A percentile compares a stretch with the other conserved stretches of the same genome.
Conservation (phyloP, 768 basidiomycete species). For the Lentinula aciculospora region DNA sequence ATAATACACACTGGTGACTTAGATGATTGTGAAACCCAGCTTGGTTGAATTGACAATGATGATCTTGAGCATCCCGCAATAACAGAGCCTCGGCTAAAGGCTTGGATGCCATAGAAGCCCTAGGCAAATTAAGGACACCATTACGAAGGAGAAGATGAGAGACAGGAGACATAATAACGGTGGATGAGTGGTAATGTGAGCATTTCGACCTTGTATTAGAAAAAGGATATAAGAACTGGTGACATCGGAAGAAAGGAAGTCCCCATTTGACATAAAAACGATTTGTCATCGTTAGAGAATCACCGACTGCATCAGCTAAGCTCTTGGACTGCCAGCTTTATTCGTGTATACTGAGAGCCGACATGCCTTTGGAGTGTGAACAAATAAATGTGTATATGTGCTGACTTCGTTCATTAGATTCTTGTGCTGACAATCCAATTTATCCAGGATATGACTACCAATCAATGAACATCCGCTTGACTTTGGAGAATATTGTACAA, state of each 20-base stretch:
- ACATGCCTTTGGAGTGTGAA: no score
- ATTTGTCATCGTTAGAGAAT: no score
- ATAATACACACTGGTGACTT: conserved; percentile 47
- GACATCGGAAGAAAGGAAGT: background rate
- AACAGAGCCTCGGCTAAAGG: conserved; percentile 36
- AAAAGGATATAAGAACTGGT: background rate
- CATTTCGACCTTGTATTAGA: background rate
- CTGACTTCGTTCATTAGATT: no score
- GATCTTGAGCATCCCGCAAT: conserved; percentile 37
- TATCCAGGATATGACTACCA: no score
- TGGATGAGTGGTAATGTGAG: background rate
- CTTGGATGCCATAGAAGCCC: conserved; percentile 37
- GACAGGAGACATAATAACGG: background rate
- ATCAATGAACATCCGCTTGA: no score
- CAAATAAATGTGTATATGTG: no score
- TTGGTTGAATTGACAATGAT: conserved; percentile 45
- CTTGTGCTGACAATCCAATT: no score
- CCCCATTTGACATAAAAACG: no score
- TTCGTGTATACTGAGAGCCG: no score
- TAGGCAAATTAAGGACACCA: conserved; percentile 44
- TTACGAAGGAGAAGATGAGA: conserved; percentile 8
- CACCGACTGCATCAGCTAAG: no score
- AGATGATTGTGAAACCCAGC: conserved; percentile 52
- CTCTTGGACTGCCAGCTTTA: no score
- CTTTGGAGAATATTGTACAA: no score